Conservation (phyloP, 208 protist species). For the Acanthamoeba culbertsoni region DNA sequence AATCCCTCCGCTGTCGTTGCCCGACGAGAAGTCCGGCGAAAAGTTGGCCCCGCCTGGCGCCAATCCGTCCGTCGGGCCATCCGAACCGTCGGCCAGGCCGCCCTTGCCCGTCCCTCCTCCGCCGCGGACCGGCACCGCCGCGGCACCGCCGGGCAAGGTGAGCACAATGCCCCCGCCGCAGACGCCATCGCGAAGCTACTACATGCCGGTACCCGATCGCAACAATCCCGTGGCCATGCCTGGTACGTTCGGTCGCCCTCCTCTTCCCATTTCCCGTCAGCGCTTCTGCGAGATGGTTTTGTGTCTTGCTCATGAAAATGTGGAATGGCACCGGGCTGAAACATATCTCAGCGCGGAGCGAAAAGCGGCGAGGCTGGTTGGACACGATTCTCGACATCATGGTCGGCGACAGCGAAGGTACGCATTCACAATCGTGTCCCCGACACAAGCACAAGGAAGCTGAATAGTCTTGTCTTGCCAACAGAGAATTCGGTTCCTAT, state of each 20-base stretch:
- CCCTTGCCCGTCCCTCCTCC: no score
- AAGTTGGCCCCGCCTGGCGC: no score
- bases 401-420: neutral
- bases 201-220: conserved; percentile 32
- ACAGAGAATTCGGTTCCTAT: neutral
- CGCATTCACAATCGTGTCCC: neutral
- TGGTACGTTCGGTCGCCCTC: neutral
- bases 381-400: neutral
- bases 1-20: neutral
- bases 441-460: neutral
- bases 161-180: neutral
- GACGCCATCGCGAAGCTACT: neutral
- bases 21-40: no score
- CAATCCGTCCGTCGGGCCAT: neutral
- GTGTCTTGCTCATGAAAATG: neutral
- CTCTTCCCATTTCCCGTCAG: neutral
- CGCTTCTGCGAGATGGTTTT: no score
- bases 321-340: neutral
- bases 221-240: conserved; percentile 18
- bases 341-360: neutral
- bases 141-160: no score
- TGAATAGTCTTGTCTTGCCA: neutral
- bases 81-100: no score
- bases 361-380: neutral
- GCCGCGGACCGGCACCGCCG: no score